A percentile compares a stretch with the other conserved stretches of the same genome.
Evolutionary conservation across 768 basidiomycete genomes (phyloP).

Genomic region (Boletellus emodensis): DNA sequence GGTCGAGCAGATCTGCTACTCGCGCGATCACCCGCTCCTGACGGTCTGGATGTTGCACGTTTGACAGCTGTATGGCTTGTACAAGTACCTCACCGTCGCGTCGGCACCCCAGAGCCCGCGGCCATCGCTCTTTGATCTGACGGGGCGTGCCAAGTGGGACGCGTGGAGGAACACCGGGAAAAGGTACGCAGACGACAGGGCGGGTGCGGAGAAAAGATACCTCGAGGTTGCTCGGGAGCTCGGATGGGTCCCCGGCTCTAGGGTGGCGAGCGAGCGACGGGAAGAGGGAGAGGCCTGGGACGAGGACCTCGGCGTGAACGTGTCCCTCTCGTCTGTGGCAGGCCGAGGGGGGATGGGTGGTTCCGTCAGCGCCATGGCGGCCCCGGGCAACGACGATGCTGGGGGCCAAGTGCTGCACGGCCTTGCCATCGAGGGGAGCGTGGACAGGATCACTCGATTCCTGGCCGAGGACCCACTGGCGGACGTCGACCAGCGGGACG

Average conservation of each 20-base stretch:
- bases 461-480: slow-evolving; percentile 39
- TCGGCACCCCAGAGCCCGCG: slow-evolving; percentile 50
- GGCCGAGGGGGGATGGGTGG: slow-evolving; percentile 47
- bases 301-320: slow-evolving; percentile 32
- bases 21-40: slow-evolving; percentile 13
- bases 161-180: slow-evolving; percentile 62
- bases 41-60: slow-evolving; percentile 23
- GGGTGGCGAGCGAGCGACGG: slow-evolving; percentile 5
- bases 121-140: slow-evolving; percentile 75
- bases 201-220: slow-evolving; percentile 61
- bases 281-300: slow-evolving; percentile 41
- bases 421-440: slow-evolving; percentile 57
- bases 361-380: slow-evolving; percentile 57
- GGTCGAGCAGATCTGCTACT: slow-evolving; percentile 42
- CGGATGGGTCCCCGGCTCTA: slow-evolving; percentile 56
- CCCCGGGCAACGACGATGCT: slow-evolving; percentile 39
- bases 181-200: slow-evolving; percentile 38
- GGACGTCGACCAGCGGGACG: slow-evolving; percentile 61
- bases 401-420: slow-evolving; percentile 51
- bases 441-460: slow-evolving; percentile 40
- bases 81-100: slow-evolving; percentile 69
- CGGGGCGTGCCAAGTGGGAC: slow-evolving; percentile 84
- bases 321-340: slow-evolving; percentile 21
- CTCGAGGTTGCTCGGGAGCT: slow-evolving; percentile 61
- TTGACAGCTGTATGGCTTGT: slow-evolving; percentile 77